A percentile compares a stretch with the other conserved stretches of the same genome.
phyloP scores from a whole-genome alignment of 441 rosid genomes.

The Rhodomyrtus psidioides region DNA sequence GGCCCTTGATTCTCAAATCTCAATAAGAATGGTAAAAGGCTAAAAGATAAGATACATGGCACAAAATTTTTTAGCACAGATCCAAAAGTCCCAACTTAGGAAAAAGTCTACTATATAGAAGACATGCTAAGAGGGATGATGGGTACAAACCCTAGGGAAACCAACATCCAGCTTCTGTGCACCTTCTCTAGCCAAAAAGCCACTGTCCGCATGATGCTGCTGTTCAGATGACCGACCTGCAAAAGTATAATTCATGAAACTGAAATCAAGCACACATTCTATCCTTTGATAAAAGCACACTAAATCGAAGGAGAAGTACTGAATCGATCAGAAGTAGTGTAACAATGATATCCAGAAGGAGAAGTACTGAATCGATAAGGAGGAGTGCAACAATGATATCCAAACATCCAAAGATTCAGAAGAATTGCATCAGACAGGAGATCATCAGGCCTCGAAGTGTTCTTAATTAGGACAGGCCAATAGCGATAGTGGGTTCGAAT shows the following conservation, averaged over 20 bases:
- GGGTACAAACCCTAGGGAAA: conserved; percentile 26
- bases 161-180: conserved; percentile 13
- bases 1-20: not conserved
- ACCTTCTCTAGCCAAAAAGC: conserved; percentile 10
- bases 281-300: not conserved
- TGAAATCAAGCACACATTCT: not conserved
- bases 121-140: not conserved
- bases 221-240: conserved; percentile 18
- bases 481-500: not conserved
- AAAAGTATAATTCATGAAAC: not conserved
- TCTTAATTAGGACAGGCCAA: not conserved
- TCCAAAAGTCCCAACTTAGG: not conserved
- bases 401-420: not conserved
- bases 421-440: not conserved
- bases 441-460: not conserved
- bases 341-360: not conserved
- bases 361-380: not conserved
- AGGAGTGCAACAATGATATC: not conserved
- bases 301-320: not conserved
- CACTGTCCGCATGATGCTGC: conserved; percentile 3
- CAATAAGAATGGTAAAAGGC: not conserved
- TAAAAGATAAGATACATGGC: not conserved
- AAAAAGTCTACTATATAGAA: not conserved
- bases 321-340: not conserved
- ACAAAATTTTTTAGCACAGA: not conserved